Evolutionary conservation across 441 rosid genomes (phyloP).

Genomic region (Codiaeum variegatum): DNA sequence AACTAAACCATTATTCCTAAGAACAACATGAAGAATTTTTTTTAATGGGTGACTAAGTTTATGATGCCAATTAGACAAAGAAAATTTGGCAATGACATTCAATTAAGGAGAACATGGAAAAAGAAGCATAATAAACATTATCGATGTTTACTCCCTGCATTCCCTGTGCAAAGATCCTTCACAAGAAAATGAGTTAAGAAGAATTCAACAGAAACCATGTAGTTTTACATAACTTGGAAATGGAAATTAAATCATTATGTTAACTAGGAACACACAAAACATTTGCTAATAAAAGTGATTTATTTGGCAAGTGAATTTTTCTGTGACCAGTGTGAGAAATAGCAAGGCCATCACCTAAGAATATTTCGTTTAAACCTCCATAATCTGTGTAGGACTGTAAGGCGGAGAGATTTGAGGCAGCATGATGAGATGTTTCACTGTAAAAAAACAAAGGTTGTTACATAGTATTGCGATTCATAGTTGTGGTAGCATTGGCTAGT

Average conservation of each 20-base stretch:
- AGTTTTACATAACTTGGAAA: not conserved
- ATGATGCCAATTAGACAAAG: no score
- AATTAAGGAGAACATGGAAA: not conserved
- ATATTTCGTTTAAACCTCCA: not conserved
- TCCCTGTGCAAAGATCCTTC: not conserved
- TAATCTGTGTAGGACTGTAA: not conserved
- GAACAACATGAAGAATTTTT: no score
- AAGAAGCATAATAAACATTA: not conserved
- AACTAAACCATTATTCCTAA: not conserved
- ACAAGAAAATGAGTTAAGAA: constrained; percentile 2
- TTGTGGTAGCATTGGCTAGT: constrained; percentile 1
- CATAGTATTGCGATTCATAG: not conserved
- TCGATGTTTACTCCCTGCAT: not conserved
- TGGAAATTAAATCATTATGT: not conserved
- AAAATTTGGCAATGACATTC: not conserved
- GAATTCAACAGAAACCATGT: not conserved
- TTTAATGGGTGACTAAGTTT: no score
- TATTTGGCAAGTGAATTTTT: not conserved
- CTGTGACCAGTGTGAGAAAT: not conserved
- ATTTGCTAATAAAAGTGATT: not conserved
- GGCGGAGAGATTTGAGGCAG: not conserved
- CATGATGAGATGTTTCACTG: not conserved
- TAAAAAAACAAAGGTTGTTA: constrained; percentile 4
- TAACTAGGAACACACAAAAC: not conserved
- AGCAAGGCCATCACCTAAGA: not conserved